These are phyloP conservation scores for Aspergillus tubingensis DNA, from an alignment of 2,329 filamentous ascomycete species.

Conservation along the genomic window DNA sequence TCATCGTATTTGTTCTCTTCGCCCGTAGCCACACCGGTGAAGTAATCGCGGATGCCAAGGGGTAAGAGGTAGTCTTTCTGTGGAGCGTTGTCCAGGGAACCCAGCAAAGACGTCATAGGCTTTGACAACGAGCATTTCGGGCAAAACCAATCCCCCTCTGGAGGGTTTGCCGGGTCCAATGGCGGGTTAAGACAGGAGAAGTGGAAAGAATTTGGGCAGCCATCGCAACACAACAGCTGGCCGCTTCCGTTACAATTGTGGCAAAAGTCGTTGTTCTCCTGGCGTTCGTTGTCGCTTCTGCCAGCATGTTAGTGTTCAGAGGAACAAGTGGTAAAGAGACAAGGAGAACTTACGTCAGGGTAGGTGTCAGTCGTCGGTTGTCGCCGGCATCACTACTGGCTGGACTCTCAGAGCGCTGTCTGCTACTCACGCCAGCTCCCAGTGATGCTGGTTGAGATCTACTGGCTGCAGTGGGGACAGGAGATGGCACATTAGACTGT, in stretches of 20 bases:
- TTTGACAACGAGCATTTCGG: constrained; percentile 59
- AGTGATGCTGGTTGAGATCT: constrained; percentile 1
- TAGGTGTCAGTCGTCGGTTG: constrained; percentile 25
- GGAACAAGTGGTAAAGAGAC: background rate
- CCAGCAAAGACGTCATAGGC: constrained; percentile 65
- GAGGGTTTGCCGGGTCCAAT: constrained; percentile 62
- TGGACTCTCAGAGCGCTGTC: constrained; percentile 20
- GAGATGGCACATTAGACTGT: constrained; percentile 16
- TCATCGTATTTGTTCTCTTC: constrained; percentile 81
- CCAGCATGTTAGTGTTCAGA: constrained; percentile 17
- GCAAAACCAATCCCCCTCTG: constrained; percentile 80
- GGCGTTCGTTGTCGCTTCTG: constrained; percentile 23
- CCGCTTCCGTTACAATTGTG: constrained; percentile 81
- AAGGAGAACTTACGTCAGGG: constrained; percentile 12
- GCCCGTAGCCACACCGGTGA: constrained; percentile 76
- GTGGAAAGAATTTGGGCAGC: constrained; percentile 87
- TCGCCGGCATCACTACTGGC: constrained; percentile 28
- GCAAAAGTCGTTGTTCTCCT: constrained; percentile 87
- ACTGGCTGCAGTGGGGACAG: constrained; percentile 2
- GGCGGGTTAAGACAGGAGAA: constrained; percentile 85
- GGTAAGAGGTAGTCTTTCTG: constrained; percentile 74
- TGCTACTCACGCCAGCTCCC: background rate
- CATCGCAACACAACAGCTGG: constrained; percentile 89
- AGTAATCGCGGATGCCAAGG: constrained; percentile 69
- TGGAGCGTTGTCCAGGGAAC: constrained; percentile 67